Evolutionary conservation across 2,329 filamentous ascomycete genomes (phyloP).

Genomic region (Phialocephala sp.): DNA sequence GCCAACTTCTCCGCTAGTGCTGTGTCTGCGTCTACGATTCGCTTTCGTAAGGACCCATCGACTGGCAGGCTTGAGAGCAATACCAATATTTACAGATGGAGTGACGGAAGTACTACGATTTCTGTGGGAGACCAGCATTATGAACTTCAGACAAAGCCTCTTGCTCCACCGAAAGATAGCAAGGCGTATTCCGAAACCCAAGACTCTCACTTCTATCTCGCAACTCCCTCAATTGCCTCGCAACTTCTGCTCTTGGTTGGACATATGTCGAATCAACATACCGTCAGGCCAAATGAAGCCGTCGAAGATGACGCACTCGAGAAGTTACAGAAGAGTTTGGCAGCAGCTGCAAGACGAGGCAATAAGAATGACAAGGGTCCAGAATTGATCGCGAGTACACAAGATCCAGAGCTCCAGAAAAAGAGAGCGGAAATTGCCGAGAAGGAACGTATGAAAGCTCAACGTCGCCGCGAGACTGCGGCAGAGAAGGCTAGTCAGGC

Average conservation of each 20-base stretch:
- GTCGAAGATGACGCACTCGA: conserved; percentile 75
- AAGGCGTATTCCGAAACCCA: conserved; percentile 69
- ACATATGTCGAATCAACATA: conserved; percentile 76
- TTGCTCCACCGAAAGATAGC: conserved; percentile 61
- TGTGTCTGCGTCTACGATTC: conserved; percentile 68
- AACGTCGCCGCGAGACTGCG: conserved; percentile 71
- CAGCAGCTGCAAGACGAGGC: conserved; percentile 63
- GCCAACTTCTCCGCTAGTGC: conserved; percentile 59
- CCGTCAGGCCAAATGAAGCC: conserved; percentile 68
- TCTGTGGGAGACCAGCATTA: conserved; percentile 79
- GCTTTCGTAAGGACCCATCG: conserved; percentile 70
- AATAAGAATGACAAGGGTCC: conserved; percentile 60
- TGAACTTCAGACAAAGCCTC: conserved; percentile 72
- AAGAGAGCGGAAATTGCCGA: conserved; percentile 75
- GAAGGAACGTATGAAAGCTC: conserved; percentile 72
- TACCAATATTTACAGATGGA: conserved; percentile 76
- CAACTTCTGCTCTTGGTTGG: conserved; percentile 75
- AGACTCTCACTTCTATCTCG: conserved; percentile 78
- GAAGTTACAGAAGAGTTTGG: conserved; percentile 70
- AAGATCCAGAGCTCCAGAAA: conserved; percentile 78
- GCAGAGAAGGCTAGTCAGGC: conserved; percentile 60
- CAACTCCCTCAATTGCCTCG: conserved; percentile 71
- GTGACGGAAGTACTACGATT: conserved; percentile 77
- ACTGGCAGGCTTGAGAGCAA: conserved; percentile 75
- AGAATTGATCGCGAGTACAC: conserved; percentile 72